Evolutionary conservation across 2,329 filamentous ascomycete species (phyloP).

Genomic region (Monosporascus sp.): DNA sequence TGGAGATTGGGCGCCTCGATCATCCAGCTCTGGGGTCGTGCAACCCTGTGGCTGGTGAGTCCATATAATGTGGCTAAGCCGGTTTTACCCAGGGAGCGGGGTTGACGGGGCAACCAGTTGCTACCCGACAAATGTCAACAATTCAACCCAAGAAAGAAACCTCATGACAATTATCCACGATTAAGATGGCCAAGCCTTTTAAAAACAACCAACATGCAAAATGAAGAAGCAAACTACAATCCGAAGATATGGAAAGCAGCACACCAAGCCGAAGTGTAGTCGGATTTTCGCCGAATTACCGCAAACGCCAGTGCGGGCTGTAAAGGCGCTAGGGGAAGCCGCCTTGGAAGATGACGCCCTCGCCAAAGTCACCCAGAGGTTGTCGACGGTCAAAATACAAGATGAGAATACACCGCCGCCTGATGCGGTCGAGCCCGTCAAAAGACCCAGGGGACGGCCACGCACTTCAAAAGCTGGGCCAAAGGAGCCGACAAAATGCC

Average conservation of each 20-base stretch:
- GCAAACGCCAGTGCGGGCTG: constrained; percentile 38
- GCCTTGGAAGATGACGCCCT: constrained; percentile 18
- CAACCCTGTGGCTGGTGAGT: background rate
- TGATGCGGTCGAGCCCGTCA: constrained; percentile 7
- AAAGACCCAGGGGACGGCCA: constrained; percentile 15
- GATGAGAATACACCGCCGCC: constrained; percentile 15
- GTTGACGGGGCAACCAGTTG: background rate
- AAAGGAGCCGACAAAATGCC: constrained; percentile 5
- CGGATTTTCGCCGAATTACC: constrained; percentile 48
- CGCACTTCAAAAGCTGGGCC: constrained; percentile 7
- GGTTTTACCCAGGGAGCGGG: background rate
- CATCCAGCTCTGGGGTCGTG: background rate
- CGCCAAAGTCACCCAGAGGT: constrained; percentile 27
- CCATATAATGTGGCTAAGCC: background rate
- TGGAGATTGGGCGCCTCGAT: too few relatives aligned
- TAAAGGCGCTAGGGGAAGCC: constrained; percentile 9
- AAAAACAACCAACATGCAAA: constrained; percentile 7
- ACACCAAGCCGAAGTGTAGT: constrained; percentile 40
- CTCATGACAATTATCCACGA: background rate
- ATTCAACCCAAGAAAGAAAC: background rate
- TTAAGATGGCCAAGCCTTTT: background rate
- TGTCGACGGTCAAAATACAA: constrained; percentile 19
- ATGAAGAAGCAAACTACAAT: constrained; percentile 41
- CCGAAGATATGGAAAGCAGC: constrained; percentile 47
- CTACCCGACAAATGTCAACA: background rate